phyloP scores from a whole-genome alignment of 1,139 yeast species.

The Nadsonia starkeyi-henricii region DNA sequence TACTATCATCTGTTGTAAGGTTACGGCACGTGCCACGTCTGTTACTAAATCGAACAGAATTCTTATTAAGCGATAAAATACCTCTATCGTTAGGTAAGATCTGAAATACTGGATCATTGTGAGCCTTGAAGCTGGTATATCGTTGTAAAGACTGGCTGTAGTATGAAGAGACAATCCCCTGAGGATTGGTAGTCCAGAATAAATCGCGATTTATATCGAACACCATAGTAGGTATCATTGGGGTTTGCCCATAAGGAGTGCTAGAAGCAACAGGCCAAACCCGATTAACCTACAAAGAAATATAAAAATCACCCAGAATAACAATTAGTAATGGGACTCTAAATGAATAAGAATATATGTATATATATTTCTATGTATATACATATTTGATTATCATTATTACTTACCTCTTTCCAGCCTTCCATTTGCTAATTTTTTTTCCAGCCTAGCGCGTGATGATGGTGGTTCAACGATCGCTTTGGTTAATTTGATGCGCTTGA shows the following conservation, averaged over 20 bases:
- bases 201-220: conserved; percentile 66
- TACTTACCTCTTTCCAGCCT: conserved; percentile 33
- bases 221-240: conserved; percentile 26
- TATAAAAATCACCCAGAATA: conserved; percentile 4
- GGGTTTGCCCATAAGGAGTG: conserved; percentile 15
- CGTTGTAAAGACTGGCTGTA: conserved; percentile 28
- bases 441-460: conserved; percentile 1
- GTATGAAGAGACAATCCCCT: conserved; percentile 36
- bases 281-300: conserved; percentile 16
- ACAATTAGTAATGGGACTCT: background rate
- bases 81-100: conserved; percentile 23
- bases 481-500: too few species aligned
- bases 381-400: background rate
- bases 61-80: conserved; percentile 20
- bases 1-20: conserved; percentile 17
- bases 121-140: conserved; percentile 30
- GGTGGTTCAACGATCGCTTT: background rate
- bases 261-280: conserved; percentile 16
- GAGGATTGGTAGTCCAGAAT: conserved; percentile 70
- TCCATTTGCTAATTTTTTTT: conserved; percentile 23
- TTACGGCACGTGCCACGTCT: conserved; percentile 24
- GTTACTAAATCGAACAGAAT: conserved; percentile 21
- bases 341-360: too few species aligned
- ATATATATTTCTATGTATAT: background rate
- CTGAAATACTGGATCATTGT: conserved; percentile 19